Evolutionary conservation across 2,329 filamentous ascomycete genomes (phyloP).

Genomic region (Dissoconium aciculare): DNA sequence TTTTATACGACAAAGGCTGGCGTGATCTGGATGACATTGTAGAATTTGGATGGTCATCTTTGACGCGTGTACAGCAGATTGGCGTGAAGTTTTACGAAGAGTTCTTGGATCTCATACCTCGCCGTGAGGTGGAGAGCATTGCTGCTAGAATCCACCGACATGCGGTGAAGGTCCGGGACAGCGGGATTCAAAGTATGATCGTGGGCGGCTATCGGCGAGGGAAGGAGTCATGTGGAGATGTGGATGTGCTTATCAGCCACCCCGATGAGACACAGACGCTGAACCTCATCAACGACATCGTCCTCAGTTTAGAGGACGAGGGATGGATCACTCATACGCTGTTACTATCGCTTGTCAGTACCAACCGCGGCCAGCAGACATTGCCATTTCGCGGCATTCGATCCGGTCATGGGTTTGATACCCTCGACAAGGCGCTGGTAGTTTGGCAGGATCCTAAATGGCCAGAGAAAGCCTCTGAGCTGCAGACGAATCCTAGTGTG

Average conservation of each 20-base stretch:
- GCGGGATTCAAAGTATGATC: conserved; percentile 44
- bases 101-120: conserved; percentile 55
- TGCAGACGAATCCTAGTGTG: conserved; percentile 23
- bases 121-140: conserved; percentile 59
- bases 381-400: conserved; percentile 35
- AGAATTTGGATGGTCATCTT: conserved; percentile 59
- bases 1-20: conserved; percentile 65
- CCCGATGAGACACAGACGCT: conserved; percentile 53
- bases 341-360: conserved; percentile 52
- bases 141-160: conserved; percentile 47
- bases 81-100: conserved; percentile 90
- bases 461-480: conserved; percentile 25
- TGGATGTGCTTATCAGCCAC: conserved; percentile 74
- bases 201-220: conserved; percentile 74
- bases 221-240: conserved; percentile 59
- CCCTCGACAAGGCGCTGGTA: conserved; percentile 77
- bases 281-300: conserved; percentile 56
- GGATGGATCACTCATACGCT: conserved; percentile 72
- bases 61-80: conserved; percentile 77
- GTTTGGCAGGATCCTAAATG: conserved; percentile 66
- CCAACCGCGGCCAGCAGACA: conserved; percentile 54
- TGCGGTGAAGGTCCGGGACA: conserved; percentile 46
- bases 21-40: conserved; percentile 73
- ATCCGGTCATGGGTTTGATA: conserved; percentile 58
- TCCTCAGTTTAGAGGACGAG: conserved; percentile 52